These are phyloP conservation scores for Boletus coccyginus DNA, from an alignment of 768 basidiomycete species.

Conservation along the genomic window DNA sequence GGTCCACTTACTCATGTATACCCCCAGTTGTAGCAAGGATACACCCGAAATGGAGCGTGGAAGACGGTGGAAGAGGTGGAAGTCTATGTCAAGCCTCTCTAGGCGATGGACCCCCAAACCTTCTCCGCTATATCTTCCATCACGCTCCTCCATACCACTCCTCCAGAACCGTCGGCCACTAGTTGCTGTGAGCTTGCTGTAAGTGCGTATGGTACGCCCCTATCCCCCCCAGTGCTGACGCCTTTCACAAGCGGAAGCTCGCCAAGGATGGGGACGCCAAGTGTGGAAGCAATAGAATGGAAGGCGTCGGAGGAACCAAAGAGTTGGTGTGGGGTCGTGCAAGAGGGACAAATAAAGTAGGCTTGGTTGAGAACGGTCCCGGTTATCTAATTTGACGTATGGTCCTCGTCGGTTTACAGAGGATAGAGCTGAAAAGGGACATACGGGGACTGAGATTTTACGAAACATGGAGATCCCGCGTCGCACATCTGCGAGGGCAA, in stretches of 20 bases:
- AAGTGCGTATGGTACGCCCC: slow-evolving; percentile 54
- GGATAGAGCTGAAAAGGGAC: slow-evolving; percentile 20
- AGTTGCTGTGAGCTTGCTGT: slow-evolving; percentile 11
- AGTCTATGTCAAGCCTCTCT: background rate
- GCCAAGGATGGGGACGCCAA: slow-evolving; percentile 66
- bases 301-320: slow-evolving; percentile 73
- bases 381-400: slow-evolving; percentile 54
- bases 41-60: background rate
- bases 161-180: slow-evolving; percentile 25
- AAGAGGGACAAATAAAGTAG: slow-evolving; percentile 75
- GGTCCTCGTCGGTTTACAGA: background rate
- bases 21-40: background rate
- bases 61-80: no score
- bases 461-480: slow-evolving; percentile 93
- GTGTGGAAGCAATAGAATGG: slow-evolving; percentile 50
- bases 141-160: slow-evolving; percentile 30
- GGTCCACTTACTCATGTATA: background rate
- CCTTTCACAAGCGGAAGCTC: slow-evolving; percentile 78
- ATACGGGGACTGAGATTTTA: slow-evolving; percentile 83
- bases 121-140: slow-evolving; percentile 30
- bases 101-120: slow-evolving; percentile 30
- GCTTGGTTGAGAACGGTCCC: slow-evolving; percentile 90
- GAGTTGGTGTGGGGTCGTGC: slow-evolving; percentile 57
- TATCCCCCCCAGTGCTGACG: slow-evolving; percentile 72
- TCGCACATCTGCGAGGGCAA: slow-evolving; percentile 86